phyloP scores from a whole-genome alignment of 768 basidiomycete genomes.

The Fistulinella prunicolor region DNA sequence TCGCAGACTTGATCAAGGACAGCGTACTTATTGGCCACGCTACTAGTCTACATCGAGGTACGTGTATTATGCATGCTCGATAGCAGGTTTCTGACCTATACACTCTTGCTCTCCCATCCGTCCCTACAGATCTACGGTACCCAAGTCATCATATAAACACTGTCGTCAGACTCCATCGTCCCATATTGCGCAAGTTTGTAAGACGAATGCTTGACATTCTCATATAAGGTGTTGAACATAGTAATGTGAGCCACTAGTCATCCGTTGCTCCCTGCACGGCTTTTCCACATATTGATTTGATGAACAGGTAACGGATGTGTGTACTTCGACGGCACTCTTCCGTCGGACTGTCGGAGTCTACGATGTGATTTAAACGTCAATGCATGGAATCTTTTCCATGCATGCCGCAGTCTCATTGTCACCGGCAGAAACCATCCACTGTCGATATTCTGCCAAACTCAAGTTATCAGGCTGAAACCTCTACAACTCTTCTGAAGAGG shows the following conservation, averaged over 20 bases:
- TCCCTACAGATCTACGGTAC: conserved; percentile 65
- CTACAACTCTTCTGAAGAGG: too few relatives aligned
- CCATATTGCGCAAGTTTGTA: conserved; percentile 77
- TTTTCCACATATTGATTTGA: background rate
- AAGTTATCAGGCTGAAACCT: too few relatives aligned
- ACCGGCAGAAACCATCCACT: too few relatives aligned
- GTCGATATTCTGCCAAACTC: too few relatives aligned
- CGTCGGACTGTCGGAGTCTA: too few relatives aligned
- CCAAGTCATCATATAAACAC: conserved; percentile 58
- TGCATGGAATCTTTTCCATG: too few relatives aligned
- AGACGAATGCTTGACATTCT: conserved; percentile 72
- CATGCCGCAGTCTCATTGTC: too few relatives aligned
- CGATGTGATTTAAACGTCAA: too few relatives aligned
- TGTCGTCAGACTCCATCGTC: conserved; percentile 57
- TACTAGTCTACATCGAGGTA: conserved; percentile 77
- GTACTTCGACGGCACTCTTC: too few relatives aligned
- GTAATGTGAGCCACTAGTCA: conserved; percentile 69
- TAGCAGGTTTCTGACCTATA: background rate
- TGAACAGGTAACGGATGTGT: too few relatives aligned
- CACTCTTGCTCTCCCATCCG: conserved; percentile 70
- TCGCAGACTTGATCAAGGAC: conserved; percentile 73
- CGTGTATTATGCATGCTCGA: background rate
- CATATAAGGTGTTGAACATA: conserved; percentile 90
- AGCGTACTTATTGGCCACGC: conserved; percentile 89
- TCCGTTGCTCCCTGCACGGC: background rate